phyloP scores from a whole-genome alignment of 257 asterid species.

The Haberlea rhodopensis region DNA sequence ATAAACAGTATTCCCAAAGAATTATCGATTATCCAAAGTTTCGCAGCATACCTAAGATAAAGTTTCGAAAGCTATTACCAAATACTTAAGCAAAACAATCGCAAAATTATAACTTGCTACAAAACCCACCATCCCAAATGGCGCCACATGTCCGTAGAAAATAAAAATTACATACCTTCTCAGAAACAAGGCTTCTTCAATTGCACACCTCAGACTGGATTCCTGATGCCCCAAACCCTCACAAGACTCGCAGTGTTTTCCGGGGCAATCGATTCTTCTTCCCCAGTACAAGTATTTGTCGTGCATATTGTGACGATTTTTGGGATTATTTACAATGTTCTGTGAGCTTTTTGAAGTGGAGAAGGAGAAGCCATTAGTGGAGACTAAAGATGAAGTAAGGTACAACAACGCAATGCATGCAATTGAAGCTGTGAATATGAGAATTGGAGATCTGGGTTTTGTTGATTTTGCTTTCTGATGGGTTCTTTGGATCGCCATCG shows the following conservation, averaged over 20 bases:
- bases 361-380: conserved; percentile 41
- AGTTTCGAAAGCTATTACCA: not conserved
- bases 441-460: conserved; percentile 63
- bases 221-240: conserved; percentile 98
- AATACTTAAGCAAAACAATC: not conserved
- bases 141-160: not conserved
- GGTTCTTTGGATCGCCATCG: conserved; percentile 81
- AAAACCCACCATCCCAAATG: conserved; percentile 16
- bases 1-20: not conserved
- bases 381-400: conserved; percentile 49
- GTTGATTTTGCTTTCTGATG: conserved; percentile 47
- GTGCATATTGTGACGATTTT: conserved; percentile 37
- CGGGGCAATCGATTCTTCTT: conserved; percentile 84
- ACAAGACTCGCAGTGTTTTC: conserved; percentile 91
- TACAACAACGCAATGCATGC: conserved; percentile 56
- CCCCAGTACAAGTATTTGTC: conserved; percentile 93
- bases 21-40: not conserved
- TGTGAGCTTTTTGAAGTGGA: conserved; percentile 35
- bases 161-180: conserved; percentile 45
- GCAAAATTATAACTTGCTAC: not conserved
- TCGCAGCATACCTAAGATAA: not conserved
- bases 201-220: conserved; percentile 99
- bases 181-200: conserved; percentile 87
- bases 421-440: conserved; percentile 42
- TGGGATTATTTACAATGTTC: conserved; percentile 23